phyloP scores from a whole-genome alignment of 176 grass and related monocot genomes.

The Eleusine indica region DNA sequence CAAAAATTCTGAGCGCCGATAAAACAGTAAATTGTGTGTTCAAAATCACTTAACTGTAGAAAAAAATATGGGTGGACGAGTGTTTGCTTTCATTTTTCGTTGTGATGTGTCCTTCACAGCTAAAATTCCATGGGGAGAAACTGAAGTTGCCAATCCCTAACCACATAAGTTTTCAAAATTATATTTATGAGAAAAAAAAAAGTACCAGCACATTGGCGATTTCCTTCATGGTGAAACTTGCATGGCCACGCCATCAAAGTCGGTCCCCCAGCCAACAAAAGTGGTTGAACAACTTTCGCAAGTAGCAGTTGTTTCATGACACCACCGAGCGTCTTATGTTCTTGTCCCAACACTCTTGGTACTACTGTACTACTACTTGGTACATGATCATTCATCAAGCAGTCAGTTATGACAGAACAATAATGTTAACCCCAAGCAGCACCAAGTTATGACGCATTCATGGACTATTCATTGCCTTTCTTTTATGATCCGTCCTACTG shows the following conservation, averaged over 20 bases:
- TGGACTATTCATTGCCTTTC: background rate
- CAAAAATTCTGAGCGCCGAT: background rate
- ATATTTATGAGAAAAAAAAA: too few relatives aligned
- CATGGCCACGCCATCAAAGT: constrained; percentile 16
- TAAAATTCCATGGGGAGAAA: background rate
- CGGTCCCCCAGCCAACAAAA: constrained; percentile 9
- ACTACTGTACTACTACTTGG: background rate
- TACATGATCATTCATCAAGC: background rate
- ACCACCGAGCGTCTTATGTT: constrained; percentile 26
- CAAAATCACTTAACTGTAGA: background rate
- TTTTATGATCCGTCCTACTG: background rate
- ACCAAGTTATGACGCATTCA: constrained; percentile 1
- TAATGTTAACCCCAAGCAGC: background rate
- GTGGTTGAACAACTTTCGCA: constrained; percentile 50
- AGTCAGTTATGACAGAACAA: background rate
- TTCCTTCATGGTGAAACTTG: constrained; percentile 19
- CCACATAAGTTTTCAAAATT: background rate
- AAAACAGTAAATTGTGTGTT: background rate
- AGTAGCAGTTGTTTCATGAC: constrained; percentile 37
- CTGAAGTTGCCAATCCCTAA: background rate
- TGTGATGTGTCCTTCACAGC: background rate
- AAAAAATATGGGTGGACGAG: too few relatives aligned
- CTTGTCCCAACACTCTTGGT: constrained; percentile 30
- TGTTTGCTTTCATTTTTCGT: background rate
- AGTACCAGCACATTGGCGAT: background rate